Evolutionary conservation across 2,329 filamentous ascomycete species (phyloP).

Genomic region (Verticillium albo-atrum): DNA sequence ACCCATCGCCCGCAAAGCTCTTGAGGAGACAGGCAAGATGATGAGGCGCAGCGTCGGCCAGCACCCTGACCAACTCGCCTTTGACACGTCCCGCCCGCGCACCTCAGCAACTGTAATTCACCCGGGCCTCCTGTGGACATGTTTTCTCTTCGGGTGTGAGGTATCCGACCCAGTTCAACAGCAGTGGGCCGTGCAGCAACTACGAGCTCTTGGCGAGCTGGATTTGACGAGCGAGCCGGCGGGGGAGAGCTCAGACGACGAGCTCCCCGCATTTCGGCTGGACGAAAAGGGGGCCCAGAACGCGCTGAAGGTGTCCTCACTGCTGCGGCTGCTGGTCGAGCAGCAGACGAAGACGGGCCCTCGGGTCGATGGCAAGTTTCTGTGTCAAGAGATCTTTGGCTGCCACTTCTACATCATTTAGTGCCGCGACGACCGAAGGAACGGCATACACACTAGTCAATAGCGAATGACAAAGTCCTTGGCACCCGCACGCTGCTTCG

Average conservation of each 20-base stretch:
- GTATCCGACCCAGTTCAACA: not conserved
- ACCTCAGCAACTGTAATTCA: not conserved
- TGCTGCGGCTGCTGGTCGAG: not conserved
- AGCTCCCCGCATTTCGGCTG: not conserved
- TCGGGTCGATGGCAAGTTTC: not conserved
- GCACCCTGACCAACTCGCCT: not conserved
- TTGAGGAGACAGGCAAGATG: not conserved
- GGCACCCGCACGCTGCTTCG: too few relatives aligned
- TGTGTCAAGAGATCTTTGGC: not conserved
- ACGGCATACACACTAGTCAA: not conserved
- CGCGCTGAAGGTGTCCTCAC: not conserved
- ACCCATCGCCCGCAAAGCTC: not conserved
- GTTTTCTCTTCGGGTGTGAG: not conserved
- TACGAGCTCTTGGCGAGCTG: not conserved
- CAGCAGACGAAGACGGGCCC: not conserved
- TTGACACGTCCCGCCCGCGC: not conserved
- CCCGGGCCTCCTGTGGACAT: slow-evolving; percentile 1
- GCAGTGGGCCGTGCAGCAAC: not conserved
- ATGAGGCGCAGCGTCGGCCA: slow-evolving; percentile 1
- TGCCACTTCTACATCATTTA: not conserved
- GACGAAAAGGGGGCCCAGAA: not conserved
- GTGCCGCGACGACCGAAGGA: not conserved
- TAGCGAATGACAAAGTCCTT: too few relatives aligned
- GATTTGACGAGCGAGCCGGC: not conserved
- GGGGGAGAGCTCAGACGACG: not conserved